Evolutionary conservation across 1,284 basidiomycete species (phyloP).

Genomic region (Tremellales sp.): DNA sequence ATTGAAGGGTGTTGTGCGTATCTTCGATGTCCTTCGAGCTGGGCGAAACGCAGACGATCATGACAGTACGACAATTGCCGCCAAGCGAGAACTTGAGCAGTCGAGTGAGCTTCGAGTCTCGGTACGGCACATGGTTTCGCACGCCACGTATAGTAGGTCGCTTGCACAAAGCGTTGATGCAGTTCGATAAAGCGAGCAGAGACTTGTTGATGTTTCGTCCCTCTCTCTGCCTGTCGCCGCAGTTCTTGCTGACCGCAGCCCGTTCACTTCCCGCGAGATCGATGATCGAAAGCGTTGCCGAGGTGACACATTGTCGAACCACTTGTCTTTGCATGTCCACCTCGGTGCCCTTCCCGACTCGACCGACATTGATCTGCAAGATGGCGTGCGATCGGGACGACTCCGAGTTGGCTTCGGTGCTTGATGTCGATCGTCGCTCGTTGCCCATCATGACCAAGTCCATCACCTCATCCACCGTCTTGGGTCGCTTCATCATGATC

Average conservation of each 20-base stretch:
- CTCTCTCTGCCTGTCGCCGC: conserved; percentile 96
- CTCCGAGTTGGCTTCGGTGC: conserved; percentile 88
- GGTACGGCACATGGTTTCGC: conserved; percentile 85
- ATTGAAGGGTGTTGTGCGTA: conserved; percentile 92
- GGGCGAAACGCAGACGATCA: conserved; percentile 94
- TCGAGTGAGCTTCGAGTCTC: conserved; percentile 94
- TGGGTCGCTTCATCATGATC: conserved; percentile 72
- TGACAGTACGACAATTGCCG: conserved; percentile 96
- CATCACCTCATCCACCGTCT: conserved; percentile 84
- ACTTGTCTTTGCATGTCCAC: conserved; percentile 36
- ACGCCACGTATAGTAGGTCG: conserved; percentile 64
- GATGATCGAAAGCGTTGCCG: conserved; percentile 90
- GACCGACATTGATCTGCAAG: conserved; percentile 84
- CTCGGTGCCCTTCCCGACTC: conserved; percentile 57
- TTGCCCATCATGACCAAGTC: conserved; percentile 85
- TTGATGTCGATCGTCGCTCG: conserved; percentile 78
- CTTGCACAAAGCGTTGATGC: conserved; percentile 86
- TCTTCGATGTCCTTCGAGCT: conserved; percentile 93
- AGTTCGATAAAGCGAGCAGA: conserved; percentile 87
- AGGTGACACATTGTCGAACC: conserved; percentile 59
- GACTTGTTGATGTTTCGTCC: conserved; percentile 98
- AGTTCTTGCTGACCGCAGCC: conserved; percentile 88
- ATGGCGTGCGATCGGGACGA: conserved; percentile 95
- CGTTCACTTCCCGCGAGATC: conserved; percentile 94
- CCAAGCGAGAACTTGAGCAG: conserved; percentile 93